These are phyloP conservation scores for Ceratobasidium sp. DNA, from an alignment of 1,284 basidiomycete species.

Conservation along the genomic window DNA sequence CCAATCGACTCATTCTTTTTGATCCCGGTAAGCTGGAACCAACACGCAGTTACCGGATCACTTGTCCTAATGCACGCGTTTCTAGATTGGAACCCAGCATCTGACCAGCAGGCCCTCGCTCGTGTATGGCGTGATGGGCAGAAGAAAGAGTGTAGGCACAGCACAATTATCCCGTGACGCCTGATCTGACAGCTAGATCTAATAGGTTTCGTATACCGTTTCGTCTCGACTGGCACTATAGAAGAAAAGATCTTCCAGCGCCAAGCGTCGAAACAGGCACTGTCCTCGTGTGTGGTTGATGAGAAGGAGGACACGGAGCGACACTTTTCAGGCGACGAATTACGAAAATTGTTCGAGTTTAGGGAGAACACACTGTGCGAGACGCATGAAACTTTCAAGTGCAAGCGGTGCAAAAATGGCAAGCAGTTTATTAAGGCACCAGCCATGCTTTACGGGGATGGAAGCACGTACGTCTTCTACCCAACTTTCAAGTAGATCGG, in stretches of 20 bases:
- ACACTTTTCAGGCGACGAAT: conserved; percentile 90
- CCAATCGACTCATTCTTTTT: conserved; percentile 94
- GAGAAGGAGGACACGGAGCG: conserved; percentile 96
- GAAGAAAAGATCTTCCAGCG: conserved; percentile 99
- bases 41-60: not conserved
- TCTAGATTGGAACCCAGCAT: conserved; percentile 96
- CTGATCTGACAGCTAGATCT: not conserved
- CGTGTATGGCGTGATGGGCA: conserved; percentile 99
- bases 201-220: conserved; percentile 94
- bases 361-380: conserved; percentile 89
- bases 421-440: conserved; percentile 84
- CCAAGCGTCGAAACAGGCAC: conserved; percentile 94
- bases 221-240: conserved; percentile 96
- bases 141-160: conserved; percentile 91
- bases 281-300: conserved; percentile 97
- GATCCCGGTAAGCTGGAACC: conserved; percentile 75
- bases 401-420: conserved; percentile 91
- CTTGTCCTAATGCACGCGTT: not conserved
- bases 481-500: conserved; percentile 24
- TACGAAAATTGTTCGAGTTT: conserved; percentile 92
- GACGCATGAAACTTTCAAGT: conserved; percentile 98
- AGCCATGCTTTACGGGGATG: conserved; percentile 93
- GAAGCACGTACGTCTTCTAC: conserved; percentile 81
- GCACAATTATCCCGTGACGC: not conserved
- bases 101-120: conserved; percentile 97